These are phyloP conservation scores for Solanum neorickii DNA, from an alignment of 257 asterid genomes.

Conservation along the genomic window DNA sequence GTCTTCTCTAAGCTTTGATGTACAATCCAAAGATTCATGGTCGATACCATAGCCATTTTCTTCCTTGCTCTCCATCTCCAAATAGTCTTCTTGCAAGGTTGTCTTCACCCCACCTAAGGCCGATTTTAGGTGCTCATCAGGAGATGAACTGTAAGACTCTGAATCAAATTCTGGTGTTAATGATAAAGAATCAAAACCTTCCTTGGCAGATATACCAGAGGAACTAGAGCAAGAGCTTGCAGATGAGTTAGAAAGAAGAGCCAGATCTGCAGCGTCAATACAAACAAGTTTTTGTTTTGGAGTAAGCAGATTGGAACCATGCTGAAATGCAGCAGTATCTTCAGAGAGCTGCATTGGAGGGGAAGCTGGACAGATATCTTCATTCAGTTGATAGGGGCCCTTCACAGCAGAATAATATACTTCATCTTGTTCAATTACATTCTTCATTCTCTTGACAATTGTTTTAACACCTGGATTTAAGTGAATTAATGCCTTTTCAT, in stretches of 20 bases:
- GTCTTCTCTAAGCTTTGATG: background rate
- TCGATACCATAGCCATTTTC: background rate
- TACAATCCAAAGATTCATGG: background rate
- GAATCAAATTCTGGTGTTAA: slow-evolving; percentile 69
- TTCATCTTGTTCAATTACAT: slow-evolving; percentile 24
- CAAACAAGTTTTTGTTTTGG: slow-evolving; percentile 30
- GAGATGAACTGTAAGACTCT: slow-evolving; percentile 35
- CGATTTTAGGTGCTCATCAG: slow-evolving; percentile 7
- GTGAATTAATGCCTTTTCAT: background rate
- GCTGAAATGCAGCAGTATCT: slow-evolving; percentile 2
- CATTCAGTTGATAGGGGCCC: background rate
- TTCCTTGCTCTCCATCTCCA: background rate
- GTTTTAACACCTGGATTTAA: slow-evolving; percentile 41
- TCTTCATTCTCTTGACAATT: slow-evolving; percentile 32
- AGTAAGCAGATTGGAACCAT: slow-evolving; percentile 20
- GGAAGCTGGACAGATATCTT: background rate
- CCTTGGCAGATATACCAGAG: slow-evolving; percentile 36
- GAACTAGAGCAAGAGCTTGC: slow-evolving; percentile 47
- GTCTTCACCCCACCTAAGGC: background rate
- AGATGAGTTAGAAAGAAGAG: slow-evolving; percentile 21
- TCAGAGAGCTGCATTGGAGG: slow-evolving; percentile 2
- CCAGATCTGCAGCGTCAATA: slow-evolving; percentile 21
- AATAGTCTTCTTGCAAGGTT: slow-evolving; percentile 8
- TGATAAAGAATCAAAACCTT: slow-evolving; percentile 35
- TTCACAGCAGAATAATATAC: slow-evolving; percentile 6